Conservation (phyloP, 2,329 filamentous ascomycete genomes). For the Pyricularia grisea region DNA sequence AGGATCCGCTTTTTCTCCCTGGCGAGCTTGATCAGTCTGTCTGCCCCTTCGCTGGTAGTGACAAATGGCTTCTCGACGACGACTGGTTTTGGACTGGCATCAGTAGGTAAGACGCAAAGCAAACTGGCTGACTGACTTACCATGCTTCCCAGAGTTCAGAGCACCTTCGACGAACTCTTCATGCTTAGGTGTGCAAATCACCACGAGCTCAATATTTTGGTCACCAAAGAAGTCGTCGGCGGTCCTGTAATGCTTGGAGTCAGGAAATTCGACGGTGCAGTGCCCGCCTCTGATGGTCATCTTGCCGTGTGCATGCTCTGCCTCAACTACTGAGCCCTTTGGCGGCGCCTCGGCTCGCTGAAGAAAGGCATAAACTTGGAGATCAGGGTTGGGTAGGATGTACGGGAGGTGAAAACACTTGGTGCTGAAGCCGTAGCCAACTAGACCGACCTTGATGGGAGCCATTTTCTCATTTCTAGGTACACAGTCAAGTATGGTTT, state of each 20-base stretch:
- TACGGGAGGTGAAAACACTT: conserved; percentile 41
- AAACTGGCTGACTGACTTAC: conserved; percentile 12
- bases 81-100: conserved; percentile 24
- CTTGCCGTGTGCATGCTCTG: not conserved
- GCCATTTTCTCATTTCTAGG: conserved; percentile 1
- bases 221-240: conserved; percentile 51
- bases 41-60: conserved; percentile 45
- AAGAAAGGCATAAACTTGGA: conserved; percentile 35
- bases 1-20: conserved; percentile 34
- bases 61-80: conserved; percentile 61
- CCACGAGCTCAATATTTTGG: conserved; percentile 46
- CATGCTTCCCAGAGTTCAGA: conserved; percentile 50
- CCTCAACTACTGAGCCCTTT: conserved; percentile 8
- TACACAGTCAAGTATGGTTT: no score
- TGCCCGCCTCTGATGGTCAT: conserved; percentile 21
- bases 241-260: conserved; percentile 45
- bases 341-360: conserved; percentile 28
- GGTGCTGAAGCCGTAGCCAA: conserved; percentile 39
- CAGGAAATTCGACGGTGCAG: conserved; percentile 37
- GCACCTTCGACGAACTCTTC: conserved; percentile 44
- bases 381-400: conserved; percentile 34
- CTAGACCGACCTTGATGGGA: conserved; percentile 34
- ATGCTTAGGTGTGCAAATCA: conserved; percentile 51
- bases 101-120: not conserved
- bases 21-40: conserved; percentile 39